Base-by-base conservation (phyloP, 1,139 yeast species). In the Blastobotrys buckinghamii region DNA sequence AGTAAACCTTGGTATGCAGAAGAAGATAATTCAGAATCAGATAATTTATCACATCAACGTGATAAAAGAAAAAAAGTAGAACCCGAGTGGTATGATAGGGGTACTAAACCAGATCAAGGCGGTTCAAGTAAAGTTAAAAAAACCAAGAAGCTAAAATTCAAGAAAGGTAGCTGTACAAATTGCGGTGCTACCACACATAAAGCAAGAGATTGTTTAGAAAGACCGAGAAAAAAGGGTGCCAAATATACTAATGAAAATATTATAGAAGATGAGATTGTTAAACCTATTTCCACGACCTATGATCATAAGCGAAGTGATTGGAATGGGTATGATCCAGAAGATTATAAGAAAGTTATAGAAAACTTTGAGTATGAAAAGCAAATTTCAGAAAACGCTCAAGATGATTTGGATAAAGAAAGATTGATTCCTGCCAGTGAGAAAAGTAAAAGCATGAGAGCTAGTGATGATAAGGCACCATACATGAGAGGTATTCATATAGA, bases 221-320 rank as follows among this genome's bases (percentile, higher is more conserved):
- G 73, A 48, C 82, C 82, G 2, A 59, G 74, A 22, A 69, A 67
- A 49, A 55, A 62, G n/a, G 70, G 70, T 8, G 70, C 71, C 29
- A 67, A 64, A 51, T 67, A 63, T 58, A 59, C 62, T 33, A 65
- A 68, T 20, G 41, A 55, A 50, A 60, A 62, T 49, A 54, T 62
- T 29, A 52, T 55, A 45, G 58, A 64, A 4, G 65, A 67, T 44
- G 67, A 62, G 13, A 49, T 57, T 24, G 52, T 64, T 13, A 58
- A 60, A 47, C 59, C 63, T 34, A 60, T 65, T 35, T 53, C 69
- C 65, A 56, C 74, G 67, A 51, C 70, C 57, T 48, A 74, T 75
- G 95, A 84, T 56, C 75, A 81, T 16, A 83, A 83, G 55, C 68
- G 94, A 50, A 95, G 86, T 63, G 69, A 86, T 45, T 86, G 92